These are phyloP conservation scores for Novakomyces olei DNA, from an alignment of 805 yeast species.

Conservation along the genomic window DNA sequence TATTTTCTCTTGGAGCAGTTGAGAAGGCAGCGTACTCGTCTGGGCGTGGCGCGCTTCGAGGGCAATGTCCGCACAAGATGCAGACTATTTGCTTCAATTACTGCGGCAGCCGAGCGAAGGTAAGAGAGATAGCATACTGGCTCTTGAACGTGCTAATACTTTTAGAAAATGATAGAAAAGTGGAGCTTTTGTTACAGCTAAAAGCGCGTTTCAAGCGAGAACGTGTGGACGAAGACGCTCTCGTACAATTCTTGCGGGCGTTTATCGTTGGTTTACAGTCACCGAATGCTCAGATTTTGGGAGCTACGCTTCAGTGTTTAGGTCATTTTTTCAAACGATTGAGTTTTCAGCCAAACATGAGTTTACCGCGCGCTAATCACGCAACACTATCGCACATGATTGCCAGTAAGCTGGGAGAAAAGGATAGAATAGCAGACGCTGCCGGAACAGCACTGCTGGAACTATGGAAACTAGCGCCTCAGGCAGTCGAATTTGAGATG, in stretches of 20 bases:
- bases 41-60: not conserved
- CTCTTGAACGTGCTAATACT: not conserved
- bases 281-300: not conserved
- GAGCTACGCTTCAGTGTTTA: slow-evolving; percentile 20
- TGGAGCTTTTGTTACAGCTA: not conserved
- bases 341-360: slow-evolving; percentile 19
- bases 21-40: too few relatives aligned
- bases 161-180: not conserved
- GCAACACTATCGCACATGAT: slow-evolving; percentile 17
- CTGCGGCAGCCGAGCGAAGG: not conserved
- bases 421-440: slow-evolving; percentile 12
- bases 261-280: not conserved
- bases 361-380: slow-evolving; percentile 15
- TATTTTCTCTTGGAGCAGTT: too few relatives aligned
- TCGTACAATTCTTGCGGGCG: not conserved
- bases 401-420: slow-evolving; percentile 15
- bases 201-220: not conserved
- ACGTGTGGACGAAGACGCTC: not conserved
- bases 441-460: slow-evolving; percentile 16
- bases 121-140: not conserved
- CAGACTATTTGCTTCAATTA: not conserved
- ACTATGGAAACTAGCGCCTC: slow-evolving; percentile 19
- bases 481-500: slow-evolving; percentile 15
- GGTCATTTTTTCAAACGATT: slow-evolving; percentile 25
- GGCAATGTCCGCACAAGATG: not conserved